Evolutionary conservation across 2,329 filamentous ascomycete genomes (phyloP).

Genomic region (Corynespora cassiicola): DNA sequence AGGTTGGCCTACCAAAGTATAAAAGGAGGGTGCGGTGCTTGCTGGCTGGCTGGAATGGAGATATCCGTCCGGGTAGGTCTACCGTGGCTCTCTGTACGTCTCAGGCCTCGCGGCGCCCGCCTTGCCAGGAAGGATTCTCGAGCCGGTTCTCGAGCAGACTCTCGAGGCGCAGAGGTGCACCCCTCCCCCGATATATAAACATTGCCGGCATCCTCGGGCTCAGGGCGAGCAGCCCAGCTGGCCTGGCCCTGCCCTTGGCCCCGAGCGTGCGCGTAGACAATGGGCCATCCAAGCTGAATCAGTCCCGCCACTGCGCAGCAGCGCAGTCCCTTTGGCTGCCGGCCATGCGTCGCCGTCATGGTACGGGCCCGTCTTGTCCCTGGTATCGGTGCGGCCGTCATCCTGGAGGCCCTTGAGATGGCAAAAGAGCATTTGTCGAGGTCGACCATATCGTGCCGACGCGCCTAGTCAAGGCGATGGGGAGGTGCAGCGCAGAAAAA

Average conservation of each 20-base stretch:
- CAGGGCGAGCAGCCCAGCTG: conserved; percentile 19
- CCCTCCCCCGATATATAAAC: conserved; percentile 29
- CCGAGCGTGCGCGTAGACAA: conserved; percentile 22
- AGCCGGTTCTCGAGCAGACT: too few species aligned
- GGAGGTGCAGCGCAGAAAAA: conserved; percentile 26
- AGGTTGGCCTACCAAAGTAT: conserved; percentile 25
- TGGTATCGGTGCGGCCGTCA: conserved; percentile 27
- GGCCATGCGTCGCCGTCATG: conserved; percentile 30
- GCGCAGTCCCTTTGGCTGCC: conserved; percentile 20
- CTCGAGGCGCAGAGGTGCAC: too few species aligned
- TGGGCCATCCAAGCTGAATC: conserved; percentile 37
- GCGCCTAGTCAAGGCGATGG: conserved; percentile 32
- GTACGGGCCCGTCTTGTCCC: conserved; percentile 26
- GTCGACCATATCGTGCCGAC: conserved; percentile 25
- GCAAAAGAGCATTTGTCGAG: conserved; percentile 34
- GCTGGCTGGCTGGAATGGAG: too few species aligned
- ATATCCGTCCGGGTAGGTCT: too few species aligned
- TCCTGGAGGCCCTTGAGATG: conserved; percentile 31
- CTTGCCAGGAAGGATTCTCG: too few species aligned
- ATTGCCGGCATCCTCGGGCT: conserved; percentile 19
- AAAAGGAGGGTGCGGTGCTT: conserved; percentile 10
- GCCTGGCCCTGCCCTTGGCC: conserved; percentile 35
- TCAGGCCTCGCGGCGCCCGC: conserved; percentile 19
- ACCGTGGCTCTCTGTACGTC: conserved; percentile 9
- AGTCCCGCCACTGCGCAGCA: conserved; percentile 30